These are phyloP conservation scores for Hyaloperonospora brassicae DNA, from an alignment of 352 stramenopile genomes.

Conservation along the genomic window DNA sequence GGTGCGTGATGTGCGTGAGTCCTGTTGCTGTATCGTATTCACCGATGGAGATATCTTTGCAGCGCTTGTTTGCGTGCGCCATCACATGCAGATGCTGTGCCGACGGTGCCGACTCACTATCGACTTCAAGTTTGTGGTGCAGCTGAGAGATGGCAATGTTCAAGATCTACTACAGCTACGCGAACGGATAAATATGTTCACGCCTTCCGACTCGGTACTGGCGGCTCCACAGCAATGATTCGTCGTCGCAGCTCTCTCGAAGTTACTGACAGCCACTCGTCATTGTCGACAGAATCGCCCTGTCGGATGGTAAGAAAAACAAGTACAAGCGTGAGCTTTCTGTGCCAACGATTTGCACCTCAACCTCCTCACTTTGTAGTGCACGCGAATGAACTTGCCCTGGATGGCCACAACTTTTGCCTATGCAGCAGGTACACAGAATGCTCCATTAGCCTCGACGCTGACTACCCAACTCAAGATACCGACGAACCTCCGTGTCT, in stretches of 20 bases:
- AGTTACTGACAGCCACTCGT: slow-evolving; percentile 60
- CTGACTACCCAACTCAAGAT: background rate
- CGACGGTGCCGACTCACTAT: too few species aligned
- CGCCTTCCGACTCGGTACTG: slow-evolving; percentile 17
- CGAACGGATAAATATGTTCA: slow-evolving; percentile 17
- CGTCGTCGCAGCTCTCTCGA: slow-evolving; percentile 38
- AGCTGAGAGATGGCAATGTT: slow-evolving; percentile 5
- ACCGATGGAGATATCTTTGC: slow-evolving; percentile 51
- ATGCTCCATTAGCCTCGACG: background rate
- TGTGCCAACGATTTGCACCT: background rate
- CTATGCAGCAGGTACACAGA: slow-evolving; percentile 20
- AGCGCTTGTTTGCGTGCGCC: too few species aligned
- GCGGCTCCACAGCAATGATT: slow-evolving; percentile 36
- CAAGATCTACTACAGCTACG: slow-evolving; percentile 4
- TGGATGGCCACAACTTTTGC: slow-evolving; percentile 59
- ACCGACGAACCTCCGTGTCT: slow-evolving; percentile 40
- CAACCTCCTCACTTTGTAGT: slow-evolving; percentile 52
- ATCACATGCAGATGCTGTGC: too few species aligned
- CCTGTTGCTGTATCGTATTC: slow-evolving; percentile 47
- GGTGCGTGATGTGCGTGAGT: slow-evolving; percentile 59
- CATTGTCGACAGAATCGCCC: slow-evolving; percentile 53
- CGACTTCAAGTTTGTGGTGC: slow-evolving; percentile 2
- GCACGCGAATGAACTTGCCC: slow-evolving; percentile 65
- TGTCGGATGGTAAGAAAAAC: slow-evolving; percentile 12
- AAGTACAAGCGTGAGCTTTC: background rate